phyloP scores from a whole-genome alignment of 371 early-diverging fungal genomes.

The Mortierella sp. region DNA sequence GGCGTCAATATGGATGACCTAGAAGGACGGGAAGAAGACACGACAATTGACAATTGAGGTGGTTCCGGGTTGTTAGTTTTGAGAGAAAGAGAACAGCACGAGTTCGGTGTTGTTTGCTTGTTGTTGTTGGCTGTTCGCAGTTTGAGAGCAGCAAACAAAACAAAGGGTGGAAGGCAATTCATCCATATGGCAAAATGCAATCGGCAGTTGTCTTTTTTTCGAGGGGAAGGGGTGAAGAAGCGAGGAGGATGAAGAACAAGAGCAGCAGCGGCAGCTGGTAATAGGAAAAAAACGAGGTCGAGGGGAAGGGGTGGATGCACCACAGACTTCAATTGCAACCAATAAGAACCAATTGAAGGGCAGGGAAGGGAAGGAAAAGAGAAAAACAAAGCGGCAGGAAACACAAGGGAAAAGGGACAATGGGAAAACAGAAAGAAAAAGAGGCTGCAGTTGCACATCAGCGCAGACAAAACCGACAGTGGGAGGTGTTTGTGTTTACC shows the following conservation, averaged over 20 bases:
- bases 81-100: neutral
- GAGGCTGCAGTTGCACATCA: neutral
- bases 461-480: neutral
- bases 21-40: conserved; percentile 10
- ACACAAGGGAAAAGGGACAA: neutral
- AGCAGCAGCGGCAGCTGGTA: neutral
- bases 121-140: neutral
- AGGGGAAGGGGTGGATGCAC: conserved; percentile 11
- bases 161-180: conserved; percentile 3
- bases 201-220: neutral
- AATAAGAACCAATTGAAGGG: conserved; percentile 8
- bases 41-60: neutral
- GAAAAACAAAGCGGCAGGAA: neutral
- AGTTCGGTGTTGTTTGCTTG: neutral
- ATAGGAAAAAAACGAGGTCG: neutral
- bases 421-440: conserved; percentile 15
- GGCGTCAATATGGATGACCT: conserved; percentile 88
- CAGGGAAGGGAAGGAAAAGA: neutral
- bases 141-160: conserved; percentile 2
- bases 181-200: neutral
- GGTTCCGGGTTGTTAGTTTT: neutral
- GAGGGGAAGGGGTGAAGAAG: neutral
- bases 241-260: neutral
- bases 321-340: conserved; percentile 2
- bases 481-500: conserved; percentile 62